A percentile compares a stretch with the other conserved stretches of the same genome.
Conservation (phyloP, 192 early-diverging fungal species). For the Mycoemilia scoparia region DNA sequence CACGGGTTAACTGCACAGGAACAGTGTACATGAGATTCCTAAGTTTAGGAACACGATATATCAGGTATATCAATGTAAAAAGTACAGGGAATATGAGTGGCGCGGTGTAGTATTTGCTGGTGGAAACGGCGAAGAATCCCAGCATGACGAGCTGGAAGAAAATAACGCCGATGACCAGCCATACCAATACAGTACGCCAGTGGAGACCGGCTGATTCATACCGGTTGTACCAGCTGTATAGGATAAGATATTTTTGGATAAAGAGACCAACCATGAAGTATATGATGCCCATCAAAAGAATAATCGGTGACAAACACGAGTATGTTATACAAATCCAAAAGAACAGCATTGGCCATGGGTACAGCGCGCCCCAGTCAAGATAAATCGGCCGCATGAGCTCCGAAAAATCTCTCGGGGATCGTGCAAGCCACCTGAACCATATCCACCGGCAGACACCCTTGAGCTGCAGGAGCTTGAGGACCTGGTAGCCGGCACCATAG, state of each 20-base stretch:
- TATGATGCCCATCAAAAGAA: slow-evolving; percentile 46
- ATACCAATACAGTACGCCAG: slow-evolving; percentile 53
- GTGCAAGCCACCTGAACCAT: slow-evolving; percentile 17
- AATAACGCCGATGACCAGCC: slow-evolving; percentile 41
- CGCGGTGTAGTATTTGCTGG: slow-evolving; percentile 24
- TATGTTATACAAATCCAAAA: slow-evolving; percentile 62
- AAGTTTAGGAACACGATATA: slow-evolving; percentile 13
- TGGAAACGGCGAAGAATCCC: slow-evolving; percentile 40
- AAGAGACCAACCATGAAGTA: slow-evolving; percentile 45
- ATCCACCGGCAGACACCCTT: slow-evolving; percentile 34
- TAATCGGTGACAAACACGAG: slow-evolving; percentile 46
- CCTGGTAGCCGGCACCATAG: slow-evolving; percentile 46
- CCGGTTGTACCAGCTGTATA: slow-evolving; percentile 60
- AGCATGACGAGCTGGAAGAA: slow-evolving; percentile 44
- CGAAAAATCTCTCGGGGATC: slow-evolving; percentile 58
- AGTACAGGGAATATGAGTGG: slow-evolving; percentile 23
- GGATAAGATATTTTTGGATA: slow-evolving; percentile 55
- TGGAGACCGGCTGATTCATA: slow-evolving; percentile 44
- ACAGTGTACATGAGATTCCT: slow-evolving; percentile 7
- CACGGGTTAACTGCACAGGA: slow-evolving; percentile 24
- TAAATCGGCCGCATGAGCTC: slow-evolving; percentile 47
- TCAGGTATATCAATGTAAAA: slow-evolving; percentile 23
- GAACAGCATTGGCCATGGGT: slow-evolving; percentile 45
- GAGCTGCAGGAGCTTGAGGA: slow-evolving; percentile 45
- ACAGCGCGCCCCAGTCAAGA: slow-evolving; percentile 49